Conservation (phyloP, 257 asterid species). For the Nicotiana benthamiana region DNA sequence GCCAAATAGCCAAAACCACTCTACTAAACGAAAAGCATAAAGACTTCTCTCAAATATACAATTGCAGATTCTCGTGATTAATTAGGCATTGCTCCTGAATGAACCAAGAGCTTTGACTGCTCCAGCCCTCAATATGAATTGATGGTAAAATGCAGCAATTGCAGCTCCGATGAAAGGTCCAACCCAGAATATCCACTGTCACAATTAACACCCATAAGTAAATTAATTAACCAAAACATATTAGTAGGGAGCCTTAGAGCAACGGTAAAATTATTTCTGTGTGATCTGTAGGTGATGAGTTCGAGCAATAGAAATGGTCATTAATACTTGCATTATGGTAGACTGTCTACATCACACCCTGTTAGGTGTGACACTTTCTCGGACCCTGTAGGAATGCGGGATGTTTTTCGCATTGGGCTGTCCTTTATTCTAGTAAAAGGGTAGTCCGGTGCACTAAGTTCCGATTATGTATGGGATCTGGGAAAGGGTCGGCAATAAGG, state of each 20-base stretch:
- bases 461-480: no score
- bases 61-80: not conserved
- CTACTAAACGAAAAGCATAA: not conserved
- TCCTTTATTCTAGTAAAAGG: no score
- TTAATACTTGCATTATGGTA: no score
- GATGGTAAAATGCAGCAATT: conserved; percentile 71
- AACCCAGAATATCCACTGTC: conserved; percentile 85
- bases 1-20: not conserved
- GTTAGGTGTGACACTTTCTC: no score
- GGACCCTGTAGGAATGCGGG: no score
- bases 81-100: conserved; percentile 47
- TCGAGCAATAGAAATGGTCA: fast-evolving
- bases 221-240: not conserved
- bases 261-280: no score
- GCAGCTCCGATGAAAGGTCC: conserved; percentile 84
- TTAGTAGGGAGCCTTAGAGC: no score
- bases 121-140: conserved; percentile 59
- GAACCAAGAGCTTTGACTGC: conserved; percentile 75
- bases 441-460: no score
- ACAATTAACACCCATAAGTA: not conserved
- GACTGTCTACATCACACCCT: no score
- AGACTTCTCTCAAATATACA: not conserved
- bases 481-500: no score
- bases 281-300: no score
- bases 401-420: no score